These are phyloP conservation scores for Xylariaceae sp. DNA, from an alignment of 2,329 filamentous ascomycete genomes.

Conservation along the genomic window DNA sequence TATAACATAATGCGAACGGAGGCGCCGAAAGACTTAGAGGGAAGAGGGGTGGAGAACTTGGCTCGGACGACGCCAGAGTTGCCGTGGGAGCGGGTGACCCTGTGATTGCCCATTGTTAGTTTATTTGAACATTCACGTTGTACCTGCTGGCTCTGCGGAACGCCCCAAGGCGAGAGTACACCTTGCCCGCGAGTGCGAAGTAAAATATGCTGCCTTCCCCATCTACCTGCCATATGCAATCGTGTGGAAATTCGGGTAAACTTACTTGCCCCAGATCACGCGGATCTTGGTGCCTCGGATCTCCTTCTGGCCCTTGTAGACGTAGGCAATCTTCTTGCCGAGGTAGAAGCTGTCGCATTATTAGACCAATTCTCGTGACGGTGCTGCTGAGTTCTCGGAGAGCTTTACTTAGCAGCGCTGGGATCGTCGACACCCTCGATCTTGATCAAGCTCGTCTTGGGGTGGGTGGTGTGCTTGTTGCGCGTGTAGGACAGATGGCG, in stretches of 20 bases:
- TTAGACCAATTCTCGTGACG: constrained; percentile 18
- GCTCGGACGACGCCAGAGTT: constrained; percentile 98
- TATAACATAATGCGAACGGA: constrained; percentile 97
- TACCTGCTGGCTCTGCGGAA: background rate
- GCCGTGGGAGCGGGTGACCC: constrained; percentile 88
- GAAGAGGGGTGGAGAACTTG: constrained; percentile 95
- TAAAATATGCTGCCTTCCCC: too few species aligned
- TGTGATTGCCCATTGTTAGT: background rate
- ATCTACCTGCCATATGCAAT: too few species aligned
- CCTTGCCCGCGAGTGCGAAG: too few species aligned
- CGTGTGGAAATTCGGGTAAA: background rate
- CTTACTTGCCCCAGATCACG: constrained; percentile 89
- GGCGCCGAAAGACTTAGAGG: constrained; percentile 93
- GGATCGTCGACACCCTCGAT: constrained; percentile 96
- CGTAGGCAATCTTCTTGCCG: constrained; percentile 98
- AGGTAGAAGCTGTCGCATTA: constrained; percentile 73
- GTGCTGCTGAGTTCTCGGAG: background rate
- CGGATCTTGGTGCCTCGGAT: constrained; percentile 97
- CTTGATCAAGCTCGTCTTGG: constrained; percentile 92
- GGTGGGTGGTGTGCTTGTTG: constrained; percentile 86
- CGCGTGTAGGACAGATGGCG: constrained; percentile 86
- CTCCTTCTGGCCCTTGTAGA: constrained; percentile 95
- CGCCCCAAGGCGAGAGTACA: too few species aligned
- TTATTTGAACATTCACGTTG: background rate
- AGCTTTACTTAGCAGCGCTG: constrained; percentile 77